These are phyloP conservation scores for Borovskyia barvae DNA, from an alignment of 208 protist genomes.

Conservation along the genomic window DNA sequence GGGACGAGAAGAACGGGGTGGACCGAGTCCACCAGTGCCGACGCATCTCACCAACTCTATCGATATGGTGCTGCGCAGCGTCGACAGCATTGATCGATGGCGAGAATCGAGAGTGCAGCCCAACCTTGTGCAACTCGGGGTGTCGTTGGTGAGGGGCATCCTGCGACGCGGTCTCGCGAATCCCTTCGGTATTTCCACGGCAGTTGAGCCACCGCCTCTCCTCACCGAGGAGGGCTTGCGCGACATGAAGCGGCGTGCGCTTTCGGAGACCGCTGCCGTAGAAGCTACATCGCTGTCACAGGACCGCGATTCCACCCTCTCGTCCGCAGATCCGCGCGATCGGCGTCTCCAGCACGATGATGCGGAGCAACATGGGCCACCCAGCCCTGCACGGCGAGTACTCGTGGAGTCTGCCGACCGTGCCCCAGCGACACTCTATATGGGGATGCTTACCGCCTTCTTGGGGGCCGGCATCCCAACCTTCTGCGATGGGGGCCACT, in stretches of 20 bases:
- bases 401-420: slow-evolving; percentile 12
- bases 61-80: background rate
- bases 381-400: slow-evolving; percentile 18
- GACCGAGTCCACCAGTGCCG: slow-evolving; percentile 1
- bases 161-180: slow-evolving; percentile 12
- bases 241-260: too few species aligned
- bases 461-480: slow-evolving; percentile 35
- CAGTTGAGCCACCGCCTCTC: too few species aligned
- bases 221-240: background rate
- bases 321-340: background rate
- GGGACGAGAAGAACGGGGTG: background rate
- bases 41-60: slow-evolving; percentile 7
- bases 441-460: slow-evolving; percentile 25
- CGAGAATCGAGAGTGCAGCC: background rate
- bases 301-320: background rate
- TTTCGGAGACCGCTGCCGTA: background rate
- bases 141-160: slow-evolving; percentile 27
- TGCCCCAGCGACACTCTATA: slow-evolving; percentile 27
- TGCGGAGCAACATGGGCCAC: background rate
- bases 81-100: slow-evolving; percentile 23
- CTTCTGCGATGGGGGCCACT: background rate
- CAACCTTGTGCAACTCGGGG: slow-evolving; percentile 35
- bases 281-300: background rate
- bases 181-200: background rate
- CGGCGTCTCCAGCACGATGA: background rate